Conservation (phyloP, 139 green algal species). For the Micractinium conductrix region DNA sequence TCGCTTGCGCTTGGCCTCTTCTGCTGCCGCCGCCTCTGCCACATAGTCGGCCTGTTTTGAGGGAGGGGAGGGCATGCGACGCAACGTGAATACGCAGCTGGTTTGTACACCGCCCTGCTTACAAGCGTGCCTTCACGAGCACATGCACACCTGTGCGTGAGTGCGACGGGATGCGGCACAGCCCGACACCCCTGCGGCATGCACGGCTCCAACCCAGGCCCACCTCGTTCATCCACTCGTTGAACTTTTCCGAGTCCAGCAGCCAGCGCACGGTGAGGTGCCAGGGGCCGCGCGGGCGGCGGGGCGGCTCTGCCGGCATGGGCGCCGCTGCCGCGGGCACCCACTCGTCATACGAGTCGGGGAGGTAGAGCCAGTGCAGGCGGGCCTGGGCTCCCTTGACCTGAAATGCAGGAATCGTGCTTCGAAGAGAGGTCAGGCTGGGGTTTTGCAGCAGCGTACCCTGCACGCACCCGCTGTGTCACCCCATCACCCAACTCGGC, state of each 20-base stretch:
- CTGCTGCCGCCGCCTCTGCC: conserved; percentile 56
- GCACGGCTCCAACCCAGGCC: too few species aligned
- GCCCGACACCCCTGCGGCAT: too few species aligned
- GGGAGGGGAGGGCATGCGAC: too few species aligned
- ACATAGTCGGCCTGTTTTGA: conserved; percentile 85
- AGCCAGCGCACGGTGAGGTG: conserved; percentile 81
- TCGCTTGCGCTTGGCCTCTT: conserved; percentile 38
- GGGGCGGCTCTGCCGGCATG: background rate
- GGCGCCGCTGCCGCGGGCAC: conserved; percentile 55
- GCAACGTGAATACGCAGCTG: too few species aligned
- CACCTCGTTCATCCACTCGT: conserved; percentile 98
- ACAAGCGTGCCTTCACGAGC: too few species aligned
- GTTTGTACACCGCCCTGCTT: too few species aligned
- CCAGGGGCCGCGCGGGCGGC: conserved; percentile 40
- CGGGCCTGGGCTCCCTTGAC: conserved; percentile 53
- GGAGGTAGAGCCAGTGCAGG: conserved; percentile 88
- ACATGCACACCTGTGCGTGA: too few species aligned
- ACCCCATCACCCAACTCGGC: too few species aligned
- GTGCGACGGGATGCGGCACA: too few species aligned
- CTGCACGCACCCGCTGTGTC: background rate
- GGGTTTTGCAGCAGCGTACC: background rate
- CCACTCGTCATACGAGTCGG: conserved; percentile 87
- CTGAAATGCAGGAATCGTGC: background rate
- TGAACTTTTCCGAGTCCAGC: conserved; percentile 83
- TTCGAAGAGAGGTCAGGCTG: too few species aligned